Conservation (phyloP, 1,284 basidiomycete species). For the Austroboletus niveus region DNA sequence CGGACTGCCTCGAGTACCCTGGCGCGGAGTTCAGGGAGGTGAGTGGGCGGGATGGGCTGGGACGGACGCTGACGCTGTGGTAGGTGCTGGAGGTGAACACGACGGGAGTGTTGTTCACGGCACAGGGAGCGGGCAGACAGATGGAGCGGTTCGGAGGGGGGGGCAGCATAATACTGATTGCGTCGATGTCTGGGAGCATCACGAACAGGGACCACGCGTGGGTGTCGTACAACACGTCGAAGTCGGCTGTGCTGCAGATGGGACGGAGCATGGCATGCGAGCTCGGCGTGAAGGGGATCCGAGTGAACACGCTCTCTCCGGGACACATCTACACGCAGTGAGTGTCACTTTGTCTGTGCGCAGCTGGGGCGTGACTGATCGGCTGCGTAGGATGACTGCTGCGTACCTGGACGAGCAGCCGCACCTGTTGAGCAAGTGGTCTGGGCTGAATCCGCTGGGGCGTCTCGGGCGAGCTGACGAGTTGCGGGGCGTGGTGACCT, state of each 20-base stretch:
- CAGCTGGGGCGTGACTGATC: background rate
- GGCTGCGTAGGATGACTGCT: constrained; percentile 68
- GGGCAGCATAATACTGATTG: constrained; percentile 78
- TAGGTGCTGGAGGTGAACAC: constrained; percentile 76
- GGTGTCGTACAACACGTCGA: constrained; percentile 80
- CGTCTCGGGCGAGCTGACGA: constrained; percentile 76
- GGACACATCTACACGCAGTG: constrained; percentile 76
- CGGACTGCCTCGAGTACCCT: constrained; percentile 69
- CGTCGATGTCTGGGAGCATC: constrained; percentile 84
- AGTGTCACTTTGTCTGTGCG: constrained; percentile 13
- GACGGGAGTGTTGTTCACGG: constrained; percentile 74
- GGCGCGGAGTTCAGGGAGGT: constrained; percentile 69
- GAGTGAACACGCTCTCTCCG: constrained; percentile 76
- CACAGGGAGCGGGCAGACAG: constrained; percentile 76
- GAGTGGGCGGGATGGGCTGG: background rate
- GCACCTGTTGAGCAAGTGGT: constrained; percentile 69
- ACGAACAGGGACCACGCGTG: constrained; percentile 78
- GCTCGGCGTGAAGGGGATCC: constrained; percentile 66
- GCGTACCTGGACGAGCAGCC: constrained; percentile 72
- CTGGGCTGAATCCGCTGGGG: constrained; percentile 71
- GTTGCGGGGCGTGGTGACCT: constrained; percentile 72
- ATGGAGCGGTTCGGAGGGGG: constrained; percentile 69
- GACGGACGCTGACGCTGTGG: background rate
- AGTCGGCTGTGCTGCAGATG: constrained; percentile 82
- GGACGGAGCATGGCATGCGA: constrained; percentile 83